A percentile compares a stretch with the other conserved stretches of the same genome.
These are phyloP conservation scores for Volvox reticuliferus DNA, from an alignment of 139 green algal genomes.

Conservation along the genomic window DNA sequence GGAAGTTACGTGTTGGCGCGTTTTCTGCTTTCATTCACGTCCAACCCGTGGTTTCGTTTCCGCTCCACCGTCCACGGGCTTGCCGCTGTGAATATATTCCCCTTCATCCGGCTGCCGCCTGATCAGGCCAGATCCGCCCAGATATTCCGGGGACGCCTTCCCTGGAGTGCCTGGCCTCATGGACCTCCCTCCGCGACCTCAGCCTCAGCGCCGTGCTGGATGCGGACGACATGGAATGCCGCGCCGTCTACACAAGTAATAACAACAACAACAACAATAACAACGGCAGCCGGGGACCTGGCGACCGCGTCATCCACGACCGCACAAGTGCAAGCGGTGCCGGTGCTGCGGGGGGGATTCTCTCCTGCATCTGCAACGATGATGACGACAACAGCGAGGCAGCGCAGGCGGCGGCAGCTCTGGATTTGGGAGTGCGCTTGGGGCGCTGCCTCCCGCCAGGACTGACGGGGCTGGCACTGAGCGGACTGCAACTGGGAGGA, in stretches of 20 bases:
- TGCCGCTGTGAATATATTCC: not conserved
- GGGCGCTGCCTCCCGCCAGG: not conserved
- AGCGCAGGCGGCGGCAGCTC: not conserved
- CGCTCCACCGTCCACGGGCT: too few species aligned
- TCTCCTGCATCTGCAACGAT: not conserved
- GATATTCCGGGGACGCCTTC: not conserved
- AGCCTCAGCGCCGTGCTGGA: not conserved
- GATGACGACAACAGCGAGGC: not conserved
- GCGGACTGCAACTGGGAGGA: not conserved
- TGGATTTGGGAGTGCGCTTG: not conserved
- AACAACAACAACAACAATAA: not conserved
- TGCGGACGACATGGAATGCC: not conserved
- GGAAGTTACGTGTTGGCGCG: not conserved
- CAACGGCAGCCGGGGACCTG: not conserved
- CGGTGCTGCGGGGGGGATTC: not conserved
- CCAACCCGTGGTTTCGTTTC: not conserved
- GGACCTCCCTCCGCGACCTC: slow-evolving; percentile 32
- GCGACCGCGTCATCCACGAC: not conserved
- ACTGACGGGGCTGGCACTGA: slow-evolving; percentile 15
- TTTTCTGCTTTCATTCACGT: not conserved
- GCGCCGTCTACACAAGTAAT: too few species aligned
- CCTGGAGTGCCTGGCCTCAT: not conserved
- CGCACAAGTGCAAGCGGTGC: not conserved
- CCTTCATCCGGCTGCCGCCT: not conserved
- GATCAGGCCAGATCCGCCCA: not conserved